Percentiles rank a stretch among this genome's conserved stretches.
phyloP scores from a whole-genome alignment of 306 rosid species.

The Sophora flavescens region DNA sequence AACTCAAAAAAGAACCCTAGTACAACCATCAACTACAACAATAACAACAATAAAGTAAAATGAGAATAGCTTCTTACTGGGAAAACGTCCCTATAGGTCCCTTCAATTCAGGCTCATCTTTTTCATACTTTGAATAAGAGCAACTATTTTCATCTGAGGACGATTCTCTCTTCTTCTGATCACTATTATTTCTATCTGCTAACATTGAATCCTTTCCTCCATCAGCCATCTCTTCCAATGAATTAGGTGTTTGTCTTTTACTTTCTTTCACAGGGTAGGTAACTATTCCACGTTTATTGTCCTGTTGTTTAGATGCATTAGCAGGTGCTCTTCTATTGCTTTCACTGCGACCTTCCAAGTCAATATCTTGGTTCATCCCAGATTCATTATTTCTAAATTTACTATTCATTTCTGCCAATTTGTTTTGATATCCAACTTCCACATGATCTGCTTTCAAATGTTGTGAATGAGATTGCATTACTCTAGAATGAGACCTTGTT shows the following conservation, averaged over 20 bases:
- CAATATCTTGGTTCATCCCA: conserved; percentile 60
- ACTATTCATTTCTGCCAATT: conserved; percentile 57
- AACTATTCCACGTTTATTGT: conserved; percentile 57
- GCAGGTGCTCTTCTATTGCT: conserved; percentile 67
- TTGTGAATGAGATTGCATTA: conserved; percentile 63
- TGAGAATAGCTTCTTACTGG: conserved; percentile 70
- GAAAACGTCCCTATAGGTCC: conserved; percentile 77
- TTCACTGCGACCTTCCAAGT: conserved; percentile 71
- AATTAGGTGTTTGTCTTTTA: conserved; percentile 64
- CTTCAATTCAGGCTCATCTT: conserved; percentile 87
- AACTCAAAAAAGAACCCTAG: conserved; percentile 21
- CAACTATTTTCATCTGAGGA: conserved; percentile 98
- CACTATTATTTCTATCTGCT: conserved; percentile 75
- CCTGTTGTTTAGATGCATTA: conserved; percentile 56
- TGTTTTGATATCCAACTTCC: conserved; percentile 66
- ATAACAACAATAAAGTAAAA: conserved; percentile 9
- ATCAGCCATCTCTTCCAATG: conserved; percentile 62
- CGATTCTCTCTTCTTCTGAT: conserved; percentile 89
- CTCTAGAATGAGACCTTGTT: conserved; percentile 62
- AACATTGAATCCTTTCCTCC: conserved; percentile 65
- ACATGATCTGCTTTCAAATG: conserved; percentile 60
- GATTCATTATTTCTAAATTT: conserved; percentile 66
- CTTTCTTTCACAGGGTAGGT: conserved; percentile 62
- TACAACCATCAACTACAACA: conserved; percentile 9
- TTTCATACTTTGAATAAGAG: conserved; percentile 91